These are phyloP conservation scores for Cyclotella cryptica DNA, from an alignment of 108 stramenopile species.

Conservation along the genomic window DNA sequence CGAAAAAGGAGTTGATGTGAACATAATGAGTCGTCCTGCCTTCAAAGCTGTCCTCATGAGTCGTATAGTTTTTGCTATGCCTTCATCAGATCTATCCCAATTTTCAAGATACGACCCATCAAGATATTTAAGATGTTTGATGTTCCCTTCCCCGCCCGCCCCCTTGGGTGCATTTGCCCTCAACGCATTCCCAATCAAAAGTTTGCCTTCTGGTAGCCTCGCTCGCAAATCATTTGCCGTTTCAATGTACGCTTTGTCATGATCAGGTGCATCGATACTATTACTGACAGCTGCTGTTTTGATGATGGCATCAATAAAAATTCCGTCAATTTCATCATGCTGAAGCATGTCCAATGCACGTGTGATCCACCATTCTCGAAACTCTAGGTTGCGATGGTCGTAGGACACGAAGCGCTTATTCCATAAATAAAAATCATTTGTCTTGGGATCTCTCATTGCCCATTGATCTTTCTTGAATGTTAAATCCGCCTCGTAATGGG, in stretches of 20 bases:
- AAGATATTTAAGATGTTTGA: slow-evolving; percentile 35
- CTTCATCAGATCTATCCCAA: slow-evolving; percentile 10
- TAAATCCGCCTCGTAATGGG: slow-evolving; percentile 21
- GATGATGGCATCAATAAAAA: slow-evolving; percentile 37
- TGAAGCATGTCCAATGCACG: slow-evolving; percentile 36
- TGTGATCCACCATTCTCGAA: slow-evolving; percentile 46
- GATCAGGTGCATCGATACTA: neutral
- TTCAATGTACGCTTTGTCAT: slow-evolving; percentile 22
- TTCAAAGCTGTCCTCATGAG: slow-evolving; percentile 28
- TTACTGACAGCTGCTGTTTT: neutral
- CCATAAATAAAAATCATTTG: slow-evolving; percentile 7
- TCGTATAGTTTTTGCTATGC: slow-evolving; percentile 10
- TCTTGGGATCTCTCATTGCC: slow-evolving; percentile 13
- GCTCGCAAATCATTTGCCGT: slow-evolving; percentile 41
- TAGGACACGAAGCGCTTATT: slow-evolving; percentile 23
- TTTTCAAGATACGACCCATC: slow-evolving; percentile 45
- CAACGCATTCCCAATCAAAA: slow-evolving; percentile 41
- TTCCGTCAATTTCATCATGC: slow-evolving; percentile 38
- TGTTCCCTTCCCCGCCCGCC: slow-evolving; percentile 1
- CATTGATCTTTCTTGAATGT: slow-evolving; percentile 22
- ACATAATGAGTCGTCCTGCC: slow-evolving; percentile 25
- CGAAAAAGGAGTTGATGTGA: neutral
- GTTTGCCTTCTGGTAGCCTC: slow-evolving; percentile 31
- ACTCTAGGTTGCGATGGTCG: slow-evolving; percentile 38
- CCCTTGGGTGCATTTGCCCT: neutral